Conservation (phyloP, 2,329 filamentous ascomycete species). For the Colletotrichum sp. region DNA sequence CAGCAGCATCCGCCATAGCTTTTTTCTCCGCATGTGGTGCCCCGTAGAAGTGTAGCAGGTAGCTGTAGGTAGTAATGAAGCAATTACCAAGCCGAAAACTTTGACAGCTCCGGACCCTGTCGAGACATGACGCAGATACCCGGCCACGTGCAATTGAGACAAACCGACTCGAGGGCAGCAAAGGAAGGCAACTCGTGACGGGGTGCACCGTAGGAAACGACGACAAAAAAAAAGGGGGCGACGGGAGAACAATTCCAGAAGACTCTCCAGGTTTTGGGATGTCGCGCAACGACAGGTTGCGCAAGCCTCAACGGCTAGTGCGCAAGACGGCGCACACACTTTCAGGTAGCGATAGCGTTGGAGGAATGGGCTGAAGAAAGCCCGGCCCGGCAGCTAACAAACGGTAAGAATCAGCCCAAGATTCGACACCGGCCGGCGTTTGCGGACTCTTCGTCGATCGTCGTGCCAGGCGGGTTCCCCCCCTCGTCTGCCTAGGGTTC, state of each 20-base stretch:
- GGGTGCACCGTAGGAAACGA: not conserved
- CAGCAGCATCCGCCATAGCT: not conserved
- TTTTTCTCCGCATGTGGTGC: not conserved
- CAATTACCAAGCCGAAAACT: not conserved
- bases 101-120: conserved; percentile 14
- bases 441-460: conserved; percentile 11
- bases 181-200: not conserved
- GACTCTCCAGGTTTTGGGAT: not conserved
- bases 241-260: conserved; percentile 18
- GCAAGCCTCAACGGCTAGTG: not conserved
- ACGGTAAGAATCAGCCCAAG: not conserved
- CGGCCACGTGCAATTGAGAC: not conserved
- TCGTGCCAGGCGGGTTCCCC: not conserved
- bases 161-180: not conserved
- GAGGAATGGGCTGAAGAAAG: not conserved
- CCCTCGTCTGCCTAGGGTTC: not conserved
- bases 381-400: not conserved
- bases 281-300: not conserved
- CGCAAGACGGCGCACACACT: not conserved
- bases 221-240: not conserved
- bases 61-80: not conserved
- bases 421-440: conserved; percentile 8
- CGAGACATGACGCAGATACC: conserved; percentile 3
- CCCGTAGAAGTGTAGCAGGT: not conserved
- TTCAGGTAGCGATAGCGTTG: not conserved